Base-by-base conservation (phyloP, 805 yeast genomes). In the Scheffersomyces coipomensis region DNA sequence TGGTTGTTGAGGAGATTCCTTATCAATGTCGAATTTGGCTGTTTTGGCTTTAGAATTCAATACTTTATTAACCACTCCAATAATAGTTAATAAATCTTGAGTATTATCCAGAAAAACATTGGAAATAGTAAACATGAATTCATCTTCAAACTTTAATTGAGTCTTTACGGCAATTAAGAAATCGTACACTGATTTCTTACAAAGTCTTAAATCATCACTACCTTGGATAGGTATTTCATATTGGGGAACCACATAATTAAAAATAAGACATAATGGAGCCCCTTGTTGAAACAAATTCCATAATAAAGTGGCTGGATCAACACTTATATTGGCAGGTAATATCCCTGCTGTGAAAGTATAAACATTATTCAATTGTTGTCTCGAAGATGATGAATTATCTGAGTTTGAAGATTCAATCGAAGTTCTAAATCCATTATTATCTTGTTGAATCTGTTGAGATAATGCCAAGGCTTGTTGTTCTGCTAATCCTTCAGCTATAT, bases 211-310 rank as follows among this genome's bases (percentile, higher is more conserved):
- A 57, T 91, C 97, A 55, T 85, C 91, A 24, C 91, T 80, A 15
- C 84, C 77, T 5, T 84, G 78, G 12, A 82, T 75, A 1, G 83
- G 74, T 33, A 85, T 67, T 39, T 81, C 78, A 36, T 54, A 45
- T 17, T 47, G 40, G 11, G 47, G 29, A 39, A 72, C 73, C 16
- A 88, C 73, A 11, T 80, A 69, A 62, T 93, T 91, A 69, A 85
- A 88, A 6, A 91, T 67, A 30, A 88, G 76, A 60, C 98, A 90
- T 30, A 93, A 68, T 3, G 98, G 96, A 2, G 95, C 83, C 9
- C 98, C 99, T 53, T 86, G 88, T 53, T 91, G 95, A 53, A 93
- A 82, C 24, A 93, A 67, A 48, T 88, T 83, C 80, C 96, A 86
- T 31, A 93, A 58, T 46, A 88, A 90, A 2, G 97, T 88, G 2